phyloP scores from a whole-genome alignment of 352 stramenopile species.

The Pythium utonaiense region DNA sequence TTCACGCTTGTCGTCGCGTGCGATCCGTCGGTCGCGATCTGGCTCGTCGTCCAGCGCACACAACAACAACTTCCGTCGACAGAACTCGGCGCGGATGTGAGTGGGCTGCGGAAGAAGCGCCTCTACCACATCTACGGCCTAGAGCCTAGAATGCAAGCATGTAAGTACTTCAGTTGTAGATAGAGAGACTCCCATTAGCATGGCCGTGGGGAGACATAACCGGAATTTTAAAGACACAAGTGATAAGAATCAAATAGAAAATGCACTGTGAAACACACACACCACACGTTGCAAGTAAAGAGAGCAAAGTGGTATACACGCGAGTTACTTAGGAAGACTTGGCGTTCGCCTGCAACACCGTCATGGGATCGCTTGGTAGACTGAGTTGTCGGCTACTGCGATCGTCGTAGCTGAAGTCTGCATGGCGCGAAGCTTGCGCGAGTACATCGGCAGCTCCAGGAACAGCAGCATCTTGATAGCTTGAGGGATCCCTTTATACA shows the following conservation, averaged over 20 bases:
- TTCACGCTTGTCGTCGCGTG: conserved; percentile 14
- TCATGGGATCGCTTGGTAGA: conserved; percentile 23
- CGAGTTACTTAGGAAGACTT: no score
- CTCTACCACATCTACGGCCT: no score
- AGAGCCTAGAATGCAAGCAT: neutral
- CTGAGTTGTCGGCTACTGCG: conserved; percentile 4
- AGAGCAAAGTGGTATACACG: no score
- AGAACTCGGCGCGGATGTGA: conserved; percentile 16
- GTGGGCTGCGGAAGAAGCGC: neutral
- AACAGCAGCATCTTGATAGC: conserved; percentile 45
- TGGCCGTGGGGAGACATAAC: neutral
- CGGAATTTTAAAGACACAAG: neutral
- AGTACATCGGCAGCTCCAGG: conserved; percentile 56
- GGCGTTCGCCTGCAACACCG: no score
- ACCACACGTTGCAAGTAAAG: no score
- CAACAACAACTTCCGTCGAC: conserved; percentile 5
- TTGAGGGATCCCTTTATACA: conserved; percentile 37
- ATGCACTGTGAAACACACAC: no score
- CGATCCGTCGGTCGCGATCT: conserved; percentile 20
- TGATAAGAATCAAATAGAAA: neutral
- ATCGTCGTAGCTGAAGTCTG: conserved; percentile 15
- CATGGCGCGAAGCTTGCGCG: conserved; percentile 43
- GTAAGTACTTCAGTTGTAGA: neutral
- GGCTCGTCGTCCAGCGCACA: conserved; percentile 13
- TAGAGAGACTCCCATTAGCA: neutral